Evolutionary conservation across 1,139 yeast species (phyloP).

Genomic region (Protomyces macrosporus): DNA sequence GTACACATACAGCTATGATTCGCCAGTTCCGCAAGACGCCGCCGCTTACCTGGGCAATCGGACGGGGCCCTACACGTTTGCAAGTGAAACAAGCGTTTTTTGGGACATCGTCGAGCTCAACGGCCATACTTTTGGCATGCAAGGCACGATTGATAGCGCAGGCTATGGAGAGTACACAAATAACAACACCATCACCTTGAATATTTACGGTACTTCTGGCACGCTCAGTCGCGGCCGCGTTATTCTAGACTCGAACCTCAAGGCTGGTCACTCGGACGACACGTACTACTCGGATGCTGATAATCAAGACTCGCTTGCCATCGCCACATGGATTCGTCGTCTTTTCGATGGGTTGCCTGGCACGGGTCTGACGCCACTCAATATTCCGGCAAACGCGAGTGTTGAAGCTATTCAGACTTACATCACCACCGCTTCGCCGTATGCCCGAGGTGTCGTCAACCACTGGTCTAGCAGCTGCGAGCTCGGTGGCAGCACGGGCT

Average conservation of each 20-base stretch:
- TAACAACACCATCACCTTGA: slow-evolving; percentile 3
- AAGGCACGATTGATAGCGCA: slow-evolving; percentile 1
- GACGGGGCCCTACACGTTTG: slow-evolving; percentile 8
- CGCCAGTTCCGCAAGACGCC: background rate
- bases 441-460: background rate
- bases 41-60: background rate
- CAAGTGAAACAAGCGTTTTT: slow-evolving; percentile 2
- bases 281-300: background rate
- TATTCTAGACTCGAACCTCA: background rate
- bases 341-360: background rate
- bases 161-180: background rate
- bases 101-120: background rate
- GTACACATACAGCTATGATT: slow-evolving; percentile 2
- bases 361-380: slow-evolving; percentile 1
- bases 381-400: background rate
- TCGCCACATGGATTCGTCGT: slow-evolving; percentile 1
- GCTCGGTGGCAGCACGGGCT: background rate
- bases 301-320: background rate
- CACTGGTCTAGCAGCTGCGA: slow-evolving; percentile 4
- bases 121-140: background rate
- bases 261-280: slow-evolving; percentile 1
- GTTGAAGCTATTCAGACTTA: slow-evolving; percentile 1
- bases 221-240: background rate
- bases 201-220: slow-evolving; percentile 7
- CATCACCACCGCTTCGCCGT: slow-evolving; percentile 4